phyloP scores from a whole-genome alignment of 129 eudicot genomes.

The Escallonia rubra region DNA sequence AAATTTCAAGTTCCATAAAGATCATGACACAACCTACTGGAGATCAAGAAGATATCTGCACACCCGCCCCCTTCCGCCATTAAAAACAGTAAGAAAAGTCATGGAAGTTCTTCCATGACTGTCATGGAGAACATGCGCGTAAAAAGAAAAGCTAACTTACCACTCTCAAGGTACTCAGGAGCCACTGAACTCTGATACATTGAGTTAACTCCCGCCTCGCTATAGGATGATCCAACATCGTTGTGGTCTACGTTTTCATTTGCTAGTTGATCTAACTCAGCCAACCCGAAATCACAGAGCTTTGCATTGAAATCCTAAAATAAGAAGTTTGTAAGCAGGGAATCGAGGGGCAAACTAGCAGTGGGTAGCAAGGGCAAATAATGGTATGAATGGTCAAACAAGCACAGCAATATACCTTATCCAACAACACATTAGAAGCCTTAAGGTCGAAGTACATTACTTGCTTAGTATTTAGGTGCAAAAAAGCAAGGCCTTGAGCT shows the following conservation, averaged over 20 bases:
- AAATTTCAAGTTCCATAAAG: too few relatives aligned
- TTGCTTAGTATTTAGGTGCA: neutral
- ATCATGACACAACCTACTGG: too few relatives aligned
- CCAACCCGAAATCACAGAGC: constrained; percentile 32
- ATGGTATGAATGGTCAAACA: neutral
- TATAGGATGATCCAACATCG: neutral
- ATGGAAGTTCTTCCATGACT: too few relatives aligned
- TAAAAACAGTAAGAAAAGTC: too few relatives aligned
- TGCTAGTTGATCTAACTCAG: constrained; percentile 19
- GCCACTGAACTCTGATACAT: constrained; percentile 23
- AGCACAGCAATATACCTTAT: constrained; percentile 10
- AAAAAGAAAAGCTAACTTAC: constrained; percentile 7
- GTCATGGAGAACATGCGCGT: too few relatives aligned
- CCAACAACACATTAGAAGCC: constrained; percentile 14
- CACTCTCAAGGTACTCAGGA: constrained; percentile 38
- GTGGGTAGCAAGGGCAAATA: neutral
- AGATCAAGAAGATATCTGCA: too few relatives aligned
- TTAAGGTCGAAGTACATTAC: constrained; percentile 12
- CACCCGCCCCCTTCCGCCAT: too few relatives aligned
- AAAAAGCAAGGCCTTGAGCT: constrained; percentile 10
- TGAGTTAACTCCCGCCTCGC: constrained; percentile 21
- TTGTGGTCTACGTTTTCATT: neutral
- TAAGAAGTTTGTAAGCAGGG: neutral
- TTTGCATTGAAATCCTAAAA: constrained; percentile 35
- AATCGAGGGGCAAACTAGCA: neutral